phyloP scores from a whole-genome alignment of 2,329 filamentous ascomycete species.

The Clarireedia sp. region DNA sequence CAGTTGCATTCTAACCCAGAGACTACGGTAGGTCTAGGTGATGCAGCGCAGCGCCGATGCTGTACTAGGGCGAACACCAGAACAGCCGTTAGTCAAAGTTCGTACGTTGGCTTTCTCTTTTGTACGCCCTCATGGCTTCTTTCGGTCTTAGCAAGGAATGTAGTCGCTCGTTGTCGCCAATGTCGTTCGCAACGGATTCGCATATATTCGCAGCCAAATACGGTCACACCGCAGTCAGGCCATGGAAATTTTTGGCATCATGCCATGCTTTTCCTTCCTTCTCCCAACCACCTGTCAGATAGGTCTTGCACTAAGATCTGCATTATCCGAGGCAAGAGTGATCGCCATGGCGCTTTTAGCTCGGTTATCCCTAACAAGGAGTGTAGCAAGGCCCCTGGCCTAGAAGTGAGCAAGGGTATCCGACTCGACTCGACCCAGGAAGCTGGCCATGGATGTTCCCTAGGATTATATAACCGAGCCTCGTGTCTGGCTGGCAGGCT shows the following conservation, averaged over 20 bases:
- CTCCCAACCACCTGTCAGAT: slow-evolving; percentile 19
- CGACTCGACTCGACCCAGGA: slow-evolving; percentile 21
- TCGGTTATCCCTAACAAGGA: slow-evolving; percentile 16
- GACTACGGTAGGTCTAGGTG: too few species aligned
- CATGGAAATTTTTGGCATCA: slow-evolving; percentile 1
- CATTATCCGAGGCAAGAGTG: slow-evolving; percentile 25
- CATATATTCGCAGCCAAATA: background rate
- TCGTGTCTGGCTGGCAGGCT: slow-evolving; percentile 23
- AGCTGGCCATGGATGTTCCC: slow-evolving; percentile 23
- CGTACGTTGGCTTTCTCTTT: background rate
- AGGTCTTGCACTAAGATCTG: slow-evolving; percentile 17
- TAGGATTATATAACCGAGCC: slow-evolving; percentile 16
- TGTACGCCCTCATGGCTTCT: background rate
- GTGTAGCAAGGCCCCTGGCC: slow-evolving; percentile 14
- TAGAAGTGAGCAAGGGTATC: slow-evolving; percentile 16
- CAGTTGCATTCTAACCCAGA: background rate
- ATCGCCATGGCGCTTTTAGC: slow-evolving; percentile 28
- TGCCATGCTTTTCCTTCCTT: slow-evolving; percentile 9
- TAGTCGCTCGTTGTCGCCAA: background rate
- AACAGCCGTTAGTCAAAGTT: too few species aligned
- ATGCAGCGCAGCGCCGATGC: background rate
- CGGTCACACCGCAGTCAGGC: slow-evolving; percentile 2
- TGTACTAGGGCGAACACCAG: background rate
- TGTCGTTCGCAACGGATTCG: background rate
- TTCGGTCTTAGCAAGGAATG: background rate